phyloP scores from a whole-genome alignment of 2,329 filamentous ascomycete genomes.

The Penicillium brevicompactum region DNA sequence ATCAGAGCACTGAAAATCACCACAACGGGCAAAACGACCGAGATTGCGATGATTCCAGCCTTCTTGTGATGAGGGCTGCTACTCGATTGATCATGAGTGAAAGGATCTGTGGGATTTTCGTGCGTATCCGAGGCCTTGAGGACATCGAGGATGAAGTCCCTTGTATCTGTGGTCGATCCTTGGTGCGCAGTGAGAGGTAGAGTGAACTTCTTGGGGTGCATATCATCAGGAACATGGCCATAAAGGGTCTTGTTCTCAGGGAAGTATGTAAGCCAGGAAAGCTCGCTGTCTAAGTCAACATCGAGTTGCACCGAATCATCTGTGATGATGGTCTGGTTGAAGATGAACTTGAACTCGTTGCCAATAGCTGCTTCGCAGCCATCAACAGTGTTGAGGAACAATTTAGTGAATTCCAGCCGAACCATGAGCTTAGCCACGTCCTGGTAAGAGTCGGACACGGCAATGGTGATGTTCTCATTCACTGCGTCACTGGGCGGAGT shows the following conservation, averaged over 20 bases:
- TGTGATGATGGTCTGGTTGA: constrained; percentile 48
- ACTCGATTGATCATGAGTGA: constrained; percentile 18
- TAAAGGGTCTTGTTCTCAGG: constrained; percentile 45
- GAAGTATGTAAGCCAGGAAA: constrained; percentile 56
- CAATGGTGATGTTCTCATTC: constrained; percentile 65
- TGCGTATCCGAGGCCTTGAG: constrained; percentile 24
- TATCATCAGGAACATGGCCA: constrained; percentile 51
- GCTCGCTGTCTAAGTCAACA: constrained; percentile 44
- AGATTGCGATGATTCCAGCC: constrained; percentile 41
- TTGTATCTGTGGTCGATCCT: constrained; percentile 42
- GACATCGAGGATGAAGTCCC: constrained; percentile 47
- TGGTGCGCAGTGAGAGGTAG: constrained; percentile 49
- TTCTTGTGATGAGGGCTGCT: constrained; percentile 29
- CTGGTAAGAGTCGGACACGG: constrained; percentile 60
- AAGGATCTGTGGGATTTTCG: constrained; percentile 18
- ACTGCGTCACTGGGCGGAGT: constrained; percentile 61
- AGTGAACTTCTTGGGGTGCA: constrained; percentile 41
- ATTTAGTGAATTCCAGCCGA: constrained; percentile 44
- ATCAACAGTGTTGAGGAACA: constrained; percentile 49
- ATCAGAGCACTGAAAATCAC: constrained; percentile 31
- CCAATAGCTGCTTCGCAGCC: constrained; percentile 54
- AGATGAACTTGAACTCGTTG: constrained; percentile 50
- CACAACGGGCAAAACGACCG: constrained; percentile 38
- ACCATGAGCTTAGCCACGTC: constrained; percentile 63
- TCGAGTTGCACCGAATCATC: constrained; percentile 45